Evolutionary conservation across 768 basidiomycete species (phyloP).

Genomic region (Cystofilobasidium macerans): DNA sequence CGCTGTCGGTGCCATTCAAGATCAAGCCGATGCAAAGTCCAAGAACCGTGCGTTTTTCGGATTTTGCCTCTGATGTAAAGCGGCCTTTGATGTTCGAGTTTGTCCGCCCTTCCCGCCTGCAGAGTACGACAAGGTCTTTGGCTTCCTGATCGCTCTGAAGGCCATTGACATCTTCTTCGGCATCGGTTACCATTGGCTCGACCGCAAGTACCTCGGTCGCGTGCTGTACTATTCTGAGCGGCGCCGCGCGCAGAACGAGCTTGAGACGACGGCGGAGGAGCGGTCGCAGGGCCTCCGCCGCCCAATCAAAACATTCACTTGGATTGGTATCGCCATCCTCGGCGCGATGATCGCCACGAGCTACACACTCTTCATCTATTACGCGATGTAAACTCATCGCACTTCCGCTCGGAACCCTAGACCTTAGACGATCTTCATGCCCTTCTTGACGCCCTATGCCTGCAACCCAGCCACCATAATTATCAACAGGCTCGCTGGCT

Average conservation of each 20-base stretch:
- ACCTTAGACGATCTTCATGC: too few relatives aligned
- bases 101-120: neutral
- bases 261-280: neutral
- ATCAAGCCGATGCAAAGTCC: neutral
- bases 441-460: too few relatives aligned
- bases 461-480: too few relatives aligned
- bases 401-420: too few relatives aligned
- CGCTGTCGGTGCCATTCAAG: slow-evolving; percentile 20
- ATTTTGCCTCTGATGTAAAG: too few relatives aligned
- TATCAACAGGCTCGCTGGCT: too few relatives aligned
- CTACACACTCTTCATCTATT: too few relatives aligned
- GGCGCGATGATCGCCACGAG: neutral
- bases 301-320: slow-evolving; percentile 13
- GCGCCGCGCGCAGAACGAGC: neutral
- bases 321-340: slow-evolving; percentile 7
- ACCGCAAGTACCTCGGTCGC: slow-evolving; percentile 9
- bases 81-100: too few relatives aligned
- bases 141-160: slow-evolving; percentile 22
- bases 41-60: neutral
- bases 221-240: slow-evolving; percentile 5
- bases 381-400: too few relatives aligned
- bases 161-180: slow-evolving; percentile 7
- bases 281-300: neutral
- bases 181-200: neutral
- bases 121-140: slow-evolving; percentile 15